A percentile compares a stretch with the other conserved stretches of the same genome.
Conservation (phyloP, 495 filamentous ascomycete genomes). For the Penicillium cataractarum region DNA sequence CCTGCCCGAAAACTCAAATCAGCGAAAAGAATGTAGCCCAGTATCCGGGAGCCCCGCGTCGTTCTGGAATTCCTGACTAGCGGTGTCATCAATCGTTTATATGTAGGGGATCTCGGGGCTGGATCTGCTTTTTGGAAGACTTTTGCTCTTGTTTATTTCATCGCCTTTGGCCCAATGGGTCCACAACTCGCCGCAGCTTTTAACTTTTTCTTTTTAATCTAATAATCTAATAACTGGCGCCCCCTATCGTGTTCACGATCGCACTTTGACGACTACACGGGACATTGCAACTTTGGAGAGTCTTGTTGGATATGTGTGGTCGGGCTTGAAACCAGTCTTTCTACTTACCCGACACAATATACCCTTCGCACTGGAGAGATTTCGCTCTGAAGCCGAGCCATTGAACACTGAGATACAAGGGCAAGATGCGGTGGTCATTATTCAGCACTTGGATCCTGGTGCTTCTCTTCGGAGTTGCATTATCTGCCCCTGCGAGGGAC, state of each 20-base stretch:
- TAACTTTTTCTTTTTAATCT: conserved; percentile 3
- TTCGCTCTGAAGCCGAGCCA: neutral
- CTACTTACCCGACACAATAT: neutral
- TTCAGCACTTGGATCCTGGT: conserved; percentile 15
- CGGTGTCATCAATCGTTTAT: conserved; percentile 17
- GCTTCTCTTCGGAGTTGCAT: conserved; percentile 14
- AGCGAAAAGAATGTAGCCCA: conserved; percentile 12
- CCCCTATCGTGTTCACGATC: neutral
- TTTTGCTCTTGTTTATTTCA: conserved; percentile 14
- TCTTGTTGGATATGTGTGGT: neutral
- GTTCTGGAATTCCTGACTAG: conserved; percentile 21
- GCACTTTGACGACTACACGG: neutral
- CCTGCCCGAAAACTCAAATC: conserved; percentile 19
- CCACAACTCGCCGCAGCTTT: conserved; percentile 4
- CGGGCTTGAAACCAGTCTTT: neutral
- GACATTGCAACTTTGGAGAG: neutral
- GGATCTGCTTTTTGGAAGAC: neutral
- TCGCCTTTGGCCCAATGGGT: conserved; percentile 12
- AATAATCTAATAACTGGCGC: neutral
- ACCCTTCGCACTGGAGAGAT: neutral
- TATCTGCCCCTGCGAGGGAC: conserved; percentile 22
- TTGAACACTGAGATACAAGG: neutral
- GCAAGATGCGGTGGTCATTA: conserved; percentile 29
- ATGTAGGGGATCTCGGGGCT: conserved; percentile 20
- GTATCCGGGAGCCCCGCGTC: conserved; percentile 11